Base-by-base conservation (phyloP, 176 grass and related monocot species). In the Zea luxurians region DNA sequence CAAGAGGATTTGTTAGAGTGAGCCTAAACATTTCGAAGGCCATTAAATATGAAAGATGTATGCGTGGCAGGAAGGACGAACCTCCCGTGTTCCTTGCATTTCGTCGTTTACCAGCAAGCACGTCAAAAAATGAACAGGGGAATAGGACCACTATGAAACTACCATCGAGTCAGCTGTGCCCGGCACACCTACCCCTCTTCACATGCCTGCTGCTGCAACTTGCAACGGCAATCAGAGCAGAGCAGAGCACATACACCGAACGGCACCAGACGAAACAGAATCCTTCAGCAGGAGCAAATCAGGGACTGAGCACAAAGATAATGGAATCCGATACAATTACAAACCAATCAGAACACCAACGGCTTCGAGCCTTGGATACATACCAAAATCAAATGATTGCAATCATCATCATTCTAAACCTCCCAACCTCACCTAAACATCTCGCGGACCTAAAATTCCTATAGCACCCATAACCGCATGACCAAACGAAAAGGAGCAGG, bases 381-480 rank as follows among this genome's bases (percentile, higher is more conserved):
- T 74, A 66, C 38, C 38, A 43, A 73, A 3, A 74, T 55, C 52
- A 61, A 35, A 81, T 43, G 55, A 18, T 21, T 3, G 17, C 54
- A 45, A 50, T 27, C 34, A 75, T 27, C 27, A 27, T 61, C 69
- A 64, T 38, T 73, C 63, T 67, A 64, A 70, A 75, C 59, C 73
- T 64, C 11, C 40, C 40, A 71, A n/a, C 37, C 64, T 59, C 74
- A 61, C 34, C 74, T 78, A 87, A 78, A 48, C 42, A 59, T 72
- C 43, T 75, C n/a, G 13, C 41, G 21, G 11, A 37, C 11, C 84
- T 76, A 86, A 76, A 40, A 64, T 5, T 42, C 3, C 79, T 72
- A 83, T 3, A n/a, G 42, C 38, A 11, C 35, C 13, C 42, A 42
- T 34, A 34, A 57, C 37, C 1, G 10, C 17, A 65, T 44, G 57